A percentile compares a stretch with the other conserved stretches of the same genome.
phyloP scores from a whole-genome alignment of 2,329 filamentous ascomycete genomes.

The Pseudogymnoascus sp. region DNA sequence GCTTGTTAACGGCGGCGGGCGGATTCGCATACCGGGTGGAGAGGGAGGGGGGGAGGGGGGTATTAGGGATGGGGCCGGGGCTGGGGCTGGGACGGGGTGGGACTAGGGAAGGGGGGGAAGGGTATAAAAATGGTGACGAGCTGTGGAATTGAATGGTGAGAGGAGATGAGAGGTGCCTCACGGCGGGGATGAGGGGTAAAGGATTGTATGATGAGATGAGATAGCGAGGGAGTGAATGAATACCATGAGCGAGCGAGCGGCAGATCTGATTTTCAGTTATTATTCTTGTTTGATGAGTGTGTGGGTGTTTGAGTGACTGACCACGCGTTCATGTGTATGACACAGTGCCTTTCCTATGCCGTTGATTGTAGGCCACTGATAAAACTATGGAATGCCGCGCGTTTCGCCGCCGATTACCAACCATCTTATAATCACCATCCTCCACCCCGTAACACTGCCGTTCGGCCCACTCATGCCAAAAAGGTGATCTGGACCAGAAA shows the following conservation, averaged over 20 bases:
- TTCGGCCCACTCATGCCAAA: neutral
- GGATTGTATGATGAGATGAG: neutral
- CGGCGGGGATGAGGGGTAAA: neutral
- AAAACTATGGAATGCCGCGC: too few relatives aligned
- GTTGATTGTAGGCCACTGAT: too few relatives aligned
- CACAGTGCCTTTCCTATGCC: too few relatives aligned
- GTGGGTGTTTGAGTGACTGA: neutral
- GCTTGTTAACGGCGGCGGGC: neutral
- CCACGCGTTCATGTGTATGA: neutral
- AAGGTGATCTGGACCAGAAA: neutral
- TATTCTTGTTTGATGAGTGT: neutral
- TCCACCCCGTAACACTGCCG: too few relatives aligned
- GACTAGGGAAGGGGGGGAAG: too few relatives aligned
- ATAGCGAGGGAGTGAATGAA: neutral
- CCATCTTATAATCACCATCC: too few relatives aligned
- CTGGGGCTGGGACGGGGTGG: neutral
- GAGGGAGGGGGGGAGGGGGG: neutral
- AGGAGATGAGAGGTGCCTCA: neutral
- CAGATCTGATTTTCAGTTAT: neutral
- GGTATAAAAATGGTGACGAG: neutral
- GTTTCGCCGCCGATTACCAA: too few relatives aligned
- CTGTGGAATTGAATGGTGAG: neutral
- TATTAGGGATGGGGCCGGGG: neutral
- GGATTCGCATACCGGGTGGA: neutral
- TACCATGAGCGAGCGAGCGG: neutral